phyloP scores from a whole-genome alignment of 2,329 filamentous ascomycete species.

The Penicillium palitans region DNA sequence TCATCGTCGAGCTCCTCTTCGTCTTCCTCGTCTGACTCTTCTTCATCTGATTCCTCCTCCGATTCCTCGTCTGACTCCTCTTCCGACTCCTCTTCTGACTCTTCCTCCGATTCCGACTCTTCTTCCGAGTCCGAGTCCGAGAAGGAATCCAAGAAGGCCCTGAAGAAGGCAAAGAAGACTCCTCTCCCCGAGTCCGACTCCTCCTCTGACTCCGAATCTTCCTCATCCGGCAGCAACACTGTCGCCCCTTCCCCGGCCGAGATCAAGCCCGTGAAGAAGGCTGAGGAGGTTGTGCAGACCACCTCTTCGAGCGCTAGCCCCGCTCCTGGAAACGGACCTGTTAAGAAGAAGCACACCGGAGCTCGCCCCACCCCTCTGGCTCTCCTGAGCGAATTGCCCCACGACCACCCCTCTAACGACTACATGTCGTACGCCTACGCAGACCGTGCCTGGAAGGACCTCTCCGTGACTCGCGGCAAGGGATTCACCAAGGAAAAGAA shows the following conservation, averaged over 20 bases:
- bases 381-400: slow-evolving; percentile 66
- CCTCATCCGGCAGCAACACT: slow-evolving; percentile 35
- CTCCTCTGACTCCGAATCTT: slow-evolving; percentile 27
- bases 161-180: slow-evolving; percentile 39
- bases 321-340: slow-evolving; percentile 29
- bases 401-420: slow-evolving; percentile 74
- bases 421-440: slow-evolving; percentile 87
- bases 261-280: slow-evolving; percentile 28
- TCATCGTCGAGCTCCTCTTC: slow-evolving; percentile 32
- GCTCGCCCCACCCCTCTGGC: slow-evolving; percentile 71
- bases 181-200: slow-evolving; percentile 39
- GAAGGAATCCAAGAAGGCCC: slow-evolving; percentile 27
- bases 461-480: slow-evolving; percentile 90
- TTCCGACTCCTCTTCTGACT: slow-evolving; percentile 14
- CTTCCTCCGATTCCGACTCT: slow-evolving; percentile 18
- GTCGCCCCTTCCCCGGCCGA: slow-evolving; percentile 30
- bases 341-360: slow-evolving; percentile 46
- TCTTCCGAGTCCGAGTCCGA: slow-evolving; percentile 27
- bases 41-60: slow-evolving; percentile 33
- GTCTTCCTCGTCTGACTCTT: slow-evolving; percentile 26
- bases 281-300: slow-evolving; percentile 23
- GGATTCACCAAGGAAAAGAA: slow-evolving; percentile 99
- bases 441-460: slow-evolving; percentile 79
- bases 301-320: slow-evolving; percentile 56
- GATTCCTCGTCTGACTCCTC: slow-evolving; percentile 30